A percentile compares a stretch with the other conserved stretches of the same genome.
phyloP scores from a whole-genome alignment of 2,329 filamentous ascomycete species.

The Nothopassalora personata region DNA sequence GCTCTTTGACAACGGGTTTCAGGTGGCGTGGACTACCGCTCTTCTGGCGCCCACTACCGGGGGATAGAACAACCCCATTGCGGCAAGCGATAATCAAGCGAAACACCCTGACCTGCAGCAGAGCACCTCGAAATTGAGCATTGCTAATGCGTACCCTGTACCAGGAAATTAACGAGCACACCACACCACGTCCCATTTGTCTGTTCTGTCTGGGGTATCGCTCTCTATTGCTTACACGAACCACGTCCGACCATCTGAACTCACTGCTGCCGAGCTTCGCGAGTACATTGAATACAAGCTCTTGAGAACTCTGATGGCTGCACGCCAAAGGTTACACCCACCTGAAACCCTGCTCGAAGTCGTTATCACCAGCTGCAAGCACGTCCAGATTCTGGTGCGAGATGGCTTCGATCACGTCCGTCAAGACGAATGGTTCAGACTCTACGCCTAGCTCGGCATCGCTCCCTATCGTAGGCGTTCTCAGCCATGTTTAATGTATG shows the following conservation, averaged over 20 bases:
- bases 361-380: not conserved
- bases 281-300: not conserved
- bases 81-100: not conserved
- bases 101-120: not conserved
- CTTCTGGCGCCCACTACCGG: not conserved
- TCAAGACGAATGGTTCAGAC: not conserved
- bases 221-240: not conserved
- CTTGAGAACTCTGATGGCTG: not conserved
- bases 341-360: not conserved
- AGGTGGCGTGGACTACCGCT: not conserved
- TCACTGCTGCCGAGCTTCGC: not conserved
- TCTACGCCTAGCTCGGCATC: constrained; percentile 11
- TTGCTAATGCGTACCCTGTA: not conserved
- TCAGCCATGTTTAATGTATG: constrained; percentile 19
- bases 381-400: not conserved
- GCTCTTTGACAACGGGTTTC: not conserved
- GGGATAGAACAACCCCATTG: not conserved
- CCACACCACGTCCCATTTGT: not conserved
- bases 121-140: not conserved
- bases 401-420: not conserved
- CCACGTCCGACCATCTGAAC: not conserved
- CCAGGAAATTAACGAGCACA: not conserved
- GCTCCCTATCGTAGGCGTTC: constrained; percentile 18
- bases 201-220: not conserved
- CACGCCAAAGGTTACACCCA: not conserved